Evolutionary conservation across 306 rosid genomes (phyloP), one percentile per base, ranked within the genome.

Genomic region (Begonia fuchsioides): DNA sequence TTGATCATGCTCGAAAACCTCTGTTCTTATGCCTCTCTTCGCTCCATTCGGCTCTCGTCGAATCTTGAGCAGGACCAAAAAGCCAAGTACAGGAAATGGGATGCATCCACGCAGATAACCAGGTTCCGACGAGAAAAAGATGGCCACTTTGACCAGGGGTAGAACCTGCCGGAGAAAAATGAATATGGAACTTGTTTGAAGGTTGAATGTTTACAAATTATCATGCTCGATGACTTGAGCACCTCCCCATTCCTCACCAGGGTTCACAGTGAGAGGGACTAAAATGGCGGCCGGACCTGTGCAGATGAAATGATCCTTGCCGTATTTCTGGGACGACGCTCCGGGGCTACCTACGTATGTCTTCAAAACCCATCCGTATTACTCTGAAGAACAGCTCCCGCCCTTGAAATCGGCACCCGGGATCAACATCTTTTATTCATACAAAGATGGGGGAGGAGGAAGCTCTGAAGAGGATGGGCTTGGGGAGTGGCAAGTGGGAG

Each of bases 171-270:
- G 45, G n/a, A 41, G 6, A 8, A 13, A n/a, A 47, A 46, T 15
- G n/a, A 0, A 9, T n/a, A 1, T 13, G 16, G 16, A 16, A 47
- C 11, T 49, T 10, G 12, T 3, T 19, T 12, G 15, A 17, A 10
- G 17, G 15, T 13, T 15, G 41, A 58, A 49, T 40, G 57, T 47
- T 66, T 58, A 72, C 73, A 86, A 76, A 65, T 90, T 84, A 57
- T 90, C 97, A 56, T 90, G 97, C 72, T 90, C 95, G 60, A 90
- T 81, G 17, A 90, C 84, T 62, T 76, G 93, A 20, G 97, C 97
- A 5, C 92, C 97, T 74, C 83, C 76, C 94, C 95, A 90, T 13
- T 76, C 74, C 62, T 76, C 94, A 40, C 87, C 95, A 51, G 95
- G 95, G 17, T 84, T 71, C 55, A 90, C 72, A 60, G 68, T 79